phyloP scores from a whole-genome alignment of 176 grass and related monocot genomes.

The Dendrocalamus sinicus region DNA sequence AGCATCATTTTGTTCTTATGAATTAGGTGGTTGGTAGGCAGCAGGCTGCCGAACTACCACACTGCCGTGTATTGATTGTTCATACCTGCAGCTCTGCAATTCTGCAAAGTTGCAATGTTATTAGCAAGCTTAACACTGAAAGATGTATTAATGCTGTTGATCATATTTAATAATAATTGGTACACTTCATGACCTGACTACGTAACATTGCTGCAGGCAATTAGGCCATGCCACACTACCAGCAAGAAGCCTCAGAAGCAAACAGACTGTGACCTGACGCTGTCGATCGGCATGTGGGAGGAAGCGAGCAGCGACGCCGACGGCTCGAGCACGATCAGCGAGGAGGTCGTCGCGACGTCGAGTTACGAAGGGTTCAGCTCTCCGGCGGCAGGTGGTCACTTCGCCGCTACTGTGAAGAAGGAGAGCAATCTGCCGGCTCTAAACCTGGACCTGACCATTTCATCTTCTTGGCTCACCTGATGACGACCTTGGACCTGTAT shows the following conservation, averaged over 20 bases:
- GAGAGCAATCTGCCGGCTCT: slow-evolving; percentile 26
- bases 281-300: slow-evolving; percentile 49
- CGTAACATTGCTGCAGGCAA: slow-evolving; percentile 1
- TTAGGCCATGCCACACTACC: not conserved
- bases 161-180: not conserved
- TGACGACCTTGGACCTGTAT: not conserved
- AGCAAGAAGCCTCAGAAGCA: not conserved
- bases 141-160: not conserved
- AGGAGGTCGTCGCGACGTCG: slow-evolving; percentile 13
- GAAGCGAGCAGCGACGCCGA: slow-evolving; percentile 45
- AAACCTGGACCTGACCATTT: slow-evolving; percentile 69
- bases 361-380: not conserved
- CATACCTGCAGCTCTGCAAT: not conserved
- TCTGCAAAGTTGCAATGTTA: not conserved
- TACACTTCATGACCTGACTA: not conserved
- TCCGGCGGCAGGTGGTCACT: not conserved
- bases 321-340: slow-evolving; percentile 51
- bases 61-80: slow-evolving; percentile 48
- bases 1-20: slow-evolving; percentile 32
- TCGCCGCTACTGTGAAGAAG: not conserved
- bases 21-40: slow-evolving; percentile 41
- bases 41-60: slow-evolving; percentile 32
- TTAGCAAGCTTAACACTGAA: not conserved
- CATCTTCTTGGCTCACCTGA: slow-evolving; percentile 63
- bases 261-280: slow-evolving; percentile 44